Percentiles rank a stretch among this genome's conserved stretches.
phyloP scores from a whole-genome alignment of 2,329 filamentous ascomycete species.

The Aureobasidium pullulans region DNA sequence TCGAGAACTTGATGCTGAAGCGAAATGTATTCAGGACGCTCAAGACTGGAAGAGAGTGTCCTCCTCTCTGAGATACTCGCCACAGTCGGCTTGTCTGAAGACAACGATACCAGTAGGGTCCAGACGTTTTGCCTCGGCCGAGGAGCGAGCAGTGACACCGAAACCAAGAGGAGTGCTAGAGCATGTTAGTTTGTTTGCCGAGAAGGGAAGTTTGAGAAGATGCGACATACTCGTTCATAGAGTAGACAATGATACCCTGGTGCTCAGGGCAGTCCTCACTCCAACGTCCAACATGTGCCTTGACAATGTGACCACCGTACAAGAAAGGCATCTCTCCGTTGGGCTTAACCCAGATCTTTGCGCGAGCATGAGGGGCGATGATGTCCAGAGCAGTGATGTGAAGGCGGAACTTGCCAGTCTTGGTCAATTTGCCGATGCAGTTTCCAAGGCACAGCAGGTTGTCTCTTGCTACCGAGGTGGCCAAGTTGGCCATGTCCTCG shows the following conservation, averaged over 20 bases:
- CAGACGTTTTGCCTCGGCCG: constrained; percentile 71
- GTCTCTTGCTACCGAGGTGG: constrained; percentile 74
- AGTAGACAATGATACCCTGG: constrained; percentile 81
- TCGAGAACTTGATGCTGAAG: not conserved
- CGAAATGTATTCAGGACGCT: not conserved
- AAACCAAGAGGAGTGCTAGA: constrained; percentile 58
- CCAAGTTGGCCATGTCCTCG: constrained; percentile 82
- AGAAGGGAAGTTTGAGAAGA: constrained; percentile 47
- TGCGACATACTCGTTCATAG: constrained; percentile 70
- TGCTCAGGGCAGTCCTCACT: constrained; percentile 91
- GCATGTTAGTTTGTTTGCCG: constrained; percentile 14
- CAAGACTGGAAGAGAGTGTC: constrained; percentile 55
- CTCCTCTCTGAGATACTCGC: constrained; percentile 86
- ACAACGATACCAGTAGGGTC: constrained; percentile 86
- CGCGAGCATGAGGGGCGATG: constrained; percentile 82
- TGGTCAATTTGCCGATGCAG: constrained; percentile 91
- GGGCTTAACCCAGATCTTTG: constrained; percentile 94
- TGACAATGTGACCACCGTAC: constrained; percentile 85
- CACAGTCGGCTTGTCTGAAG: constrained; percentile 88
- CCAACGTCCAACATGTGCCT: constrained; percentile 75
- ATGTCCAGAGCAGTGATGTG: constrained; percentile 89
- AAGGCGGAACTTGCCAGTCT: constrained; percentile 89
- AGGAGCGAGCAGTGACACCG: constrained; percentile 81
- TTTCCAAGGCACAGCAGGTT: constrained; percentile 82
- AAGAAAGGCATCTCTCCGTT: constrained; percentile 98